phyloP scores from a whole-genome alignment of 2,329 filamentous ascomycete species.

The Ploettnerulaceae sp. region DNA sequence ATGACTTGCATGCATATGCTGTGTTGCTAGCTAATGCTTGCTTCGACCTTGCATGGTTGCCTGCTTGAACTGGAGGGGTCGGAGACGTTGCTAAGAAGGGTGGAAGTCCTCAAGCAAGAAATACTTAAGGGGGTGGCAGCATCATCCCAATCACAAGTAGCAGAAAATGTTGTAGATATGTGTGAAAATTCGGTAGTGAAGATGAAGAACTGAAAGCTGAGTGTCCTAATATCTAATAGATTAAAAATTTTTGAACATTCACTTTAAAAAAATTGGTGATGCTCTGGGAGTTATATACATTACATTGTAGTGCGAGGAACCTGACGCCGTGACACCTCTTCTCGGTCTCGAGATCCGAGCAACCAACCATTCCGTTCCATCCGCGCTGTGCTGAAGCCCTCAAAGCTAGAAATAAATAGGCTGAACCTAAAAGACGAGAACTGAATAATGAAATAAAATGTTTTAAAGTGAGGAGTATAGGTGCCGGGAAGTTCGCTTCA shows the following conservation, averaged over 20 bases:
- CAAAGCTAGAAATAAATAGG: neutral
- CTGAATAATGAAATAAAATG: neutral
- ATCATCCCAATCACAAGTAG: too few relatives aligned
- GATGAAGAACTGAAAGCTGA: too few relatives aligned
- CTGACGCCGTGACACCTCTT: conserved; percentile 6
- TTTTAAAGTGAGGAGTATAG: neutral
- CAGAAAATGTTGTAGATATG: too few relatives aligned
- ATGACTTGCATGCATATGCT: conserved; percentile 5
- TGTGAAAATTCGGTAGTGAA: too few relatives aligned
- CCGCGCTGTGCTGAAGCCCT: neutral
- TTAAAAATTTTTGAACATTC: too few relatives aligned
- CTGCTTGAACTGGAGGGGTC: conserved; percentile 4
- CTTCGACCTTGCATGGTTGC: neutral
- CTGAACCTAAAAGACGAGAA: too few relatives aligned
- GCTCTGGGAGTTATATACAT: neutral
- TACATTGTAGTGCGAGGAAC: conserved; percentile 1
- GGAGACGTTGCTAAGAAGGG: neutral
- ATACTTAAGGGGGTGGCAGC: too few relatives aligned
- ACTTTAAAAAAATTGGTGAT: neutral
- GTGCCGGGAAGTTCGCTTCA: neutral
- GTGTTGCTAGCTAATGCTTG: neutral
- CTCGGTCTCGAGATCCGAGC: conserved; percentile 7
- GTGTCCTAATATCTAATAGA: too few relatives aligned
- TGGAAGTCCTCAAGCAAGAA: too few relatives aligned
- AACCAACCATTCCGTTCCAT: neutral